Evolutionary conservation across 768 basidiomycete genomes (phyloP), one percentile per base, ranked within the genome.

Genomic region (Tricholomella constricta): DNA sequence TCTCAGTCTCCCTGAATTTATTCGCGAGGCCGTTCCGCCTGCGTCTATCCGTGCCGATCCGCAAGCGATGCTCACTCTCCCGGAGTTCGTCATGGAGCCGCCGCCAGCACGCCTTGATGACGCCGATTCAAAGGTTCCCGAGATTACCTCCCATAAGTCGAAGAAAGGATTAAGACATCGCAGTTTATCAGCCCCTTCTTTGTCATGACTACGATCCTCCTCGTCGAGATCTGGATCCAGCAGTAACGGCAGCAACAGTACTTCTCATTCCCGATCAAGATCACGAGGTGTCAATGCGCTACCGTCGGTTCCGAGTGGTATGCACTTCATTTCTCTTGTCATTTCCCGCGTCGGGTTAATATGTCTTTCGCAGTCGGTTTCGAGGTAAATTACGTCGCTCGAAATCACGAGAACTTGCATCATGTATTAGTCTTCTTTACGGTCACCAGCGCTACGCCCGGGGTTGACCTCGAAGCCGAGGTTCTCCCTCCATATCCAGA

Each of bases 381-480:
- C 51, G 77, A 80, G 31, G 72, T 82, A 23, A 61, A 69, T 38
- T 81, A 82, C 57, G 73, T 83, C 29, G 80, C 81, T 20, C 94
- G 97, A 69, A 82, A 91, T 62, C 93, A 95, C 64, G 91, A 94
- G 65, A 91, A 85, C 51, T 80, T 98, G 4, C 84, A 85, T 20
- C 87, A 88, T 44, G 78, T 96, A 26, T 74, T 92, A 31, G 81
- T 92, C 20, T 89, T 92, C 65, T 73, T 94, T 46, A 80, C 81
- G 19, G 72, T 85, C 27, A 75, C 75, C 2, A 80, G 81, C 3
- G 64, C 74, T 4, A 75, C 72, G 1, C 70, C 79, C 3, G 78
- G 79, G 2, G 67, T 74, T 10, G 81, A 84, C 46, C 68, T 88
- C 19, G 83, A 82, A 60, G 86, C 88, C 0, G 88, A 90, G 58